Conservation (phyloP, 192 early-diverging fungal genomes). For the Anaeromyces robustus region DNA sequence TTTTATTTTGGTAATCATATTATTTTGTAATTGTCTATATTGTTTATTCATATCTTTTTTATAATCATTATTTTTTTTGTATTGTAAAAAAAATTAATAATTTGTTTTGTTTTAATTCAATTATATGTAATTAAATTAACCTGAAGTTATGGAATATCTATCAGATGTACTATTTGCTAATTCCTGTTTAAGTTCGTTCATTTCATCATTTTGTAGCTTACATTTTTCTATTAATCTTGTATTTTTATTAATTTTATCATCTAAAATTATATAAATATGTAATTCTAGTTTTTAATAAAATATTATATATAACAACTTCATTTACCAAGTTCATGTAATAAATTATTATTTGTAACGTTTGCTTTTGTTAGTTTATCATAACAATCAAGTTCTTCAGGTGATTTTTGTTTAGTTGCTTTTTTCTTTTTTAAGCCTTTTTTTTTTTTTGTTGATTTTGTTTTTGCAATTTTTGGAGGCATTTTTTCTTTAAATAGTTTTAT, state of each 20-base stretch:
- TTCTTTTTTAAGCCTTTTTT: slow-evolving; percentile 7
- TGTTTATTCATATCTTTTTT: slow-evolving; percentile 36
- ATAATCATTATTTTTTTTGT: no score
- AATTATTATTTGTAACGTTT: slow-evolving; percentile 14
- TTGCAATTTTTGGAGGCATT: slow-evolving; percentile 14
- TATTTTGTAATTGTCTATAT: slow-evolving; percentile 40
- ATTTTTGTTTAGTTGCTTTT: neutral
- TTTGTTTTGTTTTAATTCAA: no score
- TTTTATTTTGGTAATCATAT: slow-evolving; percentile 35
- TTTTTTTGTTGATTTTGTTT: slow-evolving; percentile 7
- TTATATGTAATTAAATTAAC: no score
- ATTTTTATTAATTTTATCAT: slow-evolving; percentile 12
- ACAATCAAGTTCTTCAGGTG: neutral
- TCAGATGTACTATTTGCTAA: slow-evolving; percentile 1
- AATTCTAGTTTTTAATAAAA: slow-evolving; percentile 13
- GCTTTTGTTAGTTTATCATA: slow-evolving; percentile 24
- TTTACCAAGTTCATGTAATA: slow-evolving; percentile 18
- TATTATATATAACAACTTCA: slow-evolving; percentile 3
- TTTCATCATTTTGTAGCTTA: slow-evolving; percentile 7
- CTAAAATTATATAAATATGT: neutral
- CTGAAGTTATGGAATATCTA: slow-evolving; percentile 6
- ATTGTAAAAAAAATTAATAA: no score
- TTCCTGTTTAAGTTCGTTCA: slow-evolving; percentile 1
- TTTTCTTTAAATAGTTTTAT: neutral
- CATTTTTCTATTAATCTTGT: slow-evolving; percentile 24